Evolutionary conservation across 1,139 yeast genomes (phyloP), one percentile per base, ranked within the genome.

Genomic region (Scheffersomyces segobiensis): DNA sequence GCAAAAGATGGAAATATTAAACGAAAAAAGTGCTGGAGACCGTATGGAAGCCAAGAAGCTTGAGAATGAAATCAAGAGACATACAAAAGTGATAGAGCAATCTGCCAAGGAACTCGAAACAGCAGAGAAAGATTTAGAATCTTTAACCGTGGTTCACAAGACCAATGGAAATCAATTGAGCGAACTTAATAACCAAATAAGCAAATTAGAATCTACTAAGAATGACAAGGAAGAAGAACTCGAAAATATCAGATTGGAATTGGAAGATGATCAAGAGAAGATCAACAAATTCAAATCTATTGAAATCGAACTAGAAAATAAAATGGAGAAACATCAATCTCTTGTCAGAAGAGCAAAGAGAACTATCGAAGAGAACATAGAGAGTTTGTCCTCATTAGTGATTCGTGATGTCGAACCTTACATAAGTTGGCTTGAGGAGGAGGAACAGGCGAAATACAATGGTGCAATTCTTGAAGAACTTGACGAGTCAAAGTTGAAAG

Each of bases 291-390:
- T 87, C 64, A 83, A 86, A 65, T 87, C 92, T n/a, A 78, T 80
- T 24, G 95, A 90, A 67, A 82, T 91, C 55, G 96, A 90, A 65
- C 72, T 89, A 26, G 82, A 81, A 52, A 87, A 87, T 64, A 84
- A 85, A 60, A 73, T 90, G 56, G 96, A 90, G 60, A 87, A 87
- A 64, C 79, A 83, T 59, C 80, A 76, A 54, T 69, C 76, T 17
- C 66, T 77, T 5, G 70, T 86, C 10, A 77, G 74, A 52, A 82
- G 82, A 22, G 78, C 83, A 32, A 67, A 74, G 8, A 74, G 73
- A 26, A 76, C 76, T 32, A 69, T 83, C 3, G 74, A 75, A 14
- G 72, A 71, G 2, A 77, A 79, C 56, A 71, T 75, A 53, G 74
- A 73, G 8, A 77, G 76, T 52, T 67, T 87, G 57, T 71, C 74